These are phyloP conservation scores for Cladophialophora exuberans DNA, from an alignment of 2,329 filamentous ascomycete genomes.

Conservation along the genomic window DNA sequence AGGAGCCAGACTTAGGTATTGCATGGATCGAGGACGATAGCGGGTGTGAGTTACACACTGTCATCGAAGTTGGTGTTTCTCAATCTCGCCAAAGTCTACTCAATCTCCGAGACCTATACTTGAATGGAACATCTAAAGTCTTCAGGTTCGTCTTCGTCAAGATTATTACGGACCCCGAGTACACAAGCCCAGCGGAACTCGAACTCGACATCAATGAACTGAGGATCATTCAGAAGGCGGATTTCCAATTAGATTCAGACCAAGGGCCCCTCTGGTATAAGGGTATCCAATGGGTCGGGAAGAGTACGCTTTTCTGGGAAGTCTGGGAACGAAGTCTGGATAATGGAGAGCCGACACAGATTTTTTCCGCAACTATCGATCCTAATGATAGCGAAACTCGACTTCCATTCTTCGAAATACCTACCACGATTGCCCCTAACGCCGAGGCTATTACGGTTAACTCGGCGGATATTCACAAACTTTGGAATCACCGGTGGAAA, in stretches of 20 bases:
- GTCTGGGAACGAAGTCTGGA: constrained; percentile 4
- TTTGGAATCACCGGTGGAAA: background rate
- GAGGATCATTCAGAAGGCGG: background rate
- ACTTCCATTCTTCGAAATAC: constrained; percentile 4
- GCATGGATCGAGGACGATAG: background rate
- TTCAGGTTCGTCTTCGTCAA: background rate
- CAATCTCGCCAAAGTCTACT: background rate
- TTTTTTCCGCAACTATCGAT: background rate
- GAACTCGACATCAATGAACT: background rate
- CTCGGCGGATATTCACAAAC: background rate
- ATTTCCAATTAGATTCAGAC: constrained; percentile 4
- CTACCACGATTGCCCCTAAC: background rate
- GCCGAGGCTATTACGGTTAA: background rate
- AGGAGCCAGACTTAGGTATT: background rate
- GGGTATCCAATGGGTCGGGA: background rate
- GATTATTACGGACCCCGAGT: background rate
- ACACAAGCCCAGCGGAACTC: background rate
- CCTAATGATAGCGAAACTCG: background rate
- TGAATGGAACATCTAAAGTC: background rate
- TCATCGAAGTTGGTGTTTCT: constrained; percentile 2
- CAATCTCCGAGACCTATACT: background rate
- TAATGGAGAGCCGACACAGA: background rate
- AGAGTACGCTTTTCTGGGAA: background rate
- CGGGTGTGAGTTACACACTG: background rate
- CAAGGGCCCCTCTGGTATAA: background rate